Conservation (phyloP, 2,329 filamentous ascomycete species). For the Phialophora macrospora region DNA sequence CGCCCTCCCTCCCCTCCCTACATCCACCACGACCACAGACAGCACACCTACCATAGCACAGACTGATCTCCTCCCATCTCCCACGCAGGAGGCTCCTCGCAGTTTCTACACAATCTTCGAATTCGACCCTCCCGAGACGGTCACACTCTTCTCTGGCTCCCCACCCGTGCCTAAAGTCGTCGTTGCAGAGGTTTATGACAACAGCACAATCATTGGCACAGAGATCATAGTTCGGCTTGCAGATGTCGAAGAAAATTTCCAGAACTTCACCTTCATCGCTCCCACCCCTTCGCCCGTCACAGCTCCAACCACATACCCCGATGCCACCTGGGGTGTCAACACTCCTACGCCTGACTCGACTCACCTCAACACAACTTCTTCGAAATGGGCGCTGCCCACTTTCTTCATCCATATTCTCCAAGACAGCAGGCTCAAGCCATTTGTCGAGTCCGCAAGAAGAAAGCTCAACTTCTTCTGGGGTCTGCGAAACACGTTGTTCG, state of each 20-base stretch:
- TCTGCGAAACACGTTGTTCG: conserved; percentile 1
- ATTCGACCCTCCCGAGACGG: not conserved
- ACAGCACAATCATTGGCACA: not conserved
- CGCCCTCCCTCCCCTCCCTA: not conserved
- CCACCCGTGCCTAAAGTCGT: not conserved
- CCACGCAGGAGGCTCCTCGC: not conserved
- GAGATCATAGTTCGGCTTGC: not conserved
- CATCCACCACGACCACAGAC: not conserved
- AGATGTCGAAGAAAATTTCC: not conserved
- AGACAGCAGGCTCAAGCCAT: not conserved
- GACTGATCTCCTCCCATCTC: not conserved
- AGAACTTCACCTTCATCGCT: not conserved
- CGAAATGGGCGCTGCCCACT: not conserved
- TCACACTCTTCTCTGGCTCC: not conserved
- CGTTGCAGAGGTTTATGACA: not conserved
- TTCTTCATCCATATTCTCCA: not conserved
- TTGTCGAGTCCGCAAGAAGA: conserved; percentile 8
- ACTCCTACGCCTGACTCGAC: not conserved
- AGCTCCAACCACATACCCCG: not conserved
- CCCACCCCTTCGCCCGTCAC: not conserved
- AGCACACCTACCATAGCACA: not conserved
- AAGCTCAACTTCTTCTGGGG: not conserved
- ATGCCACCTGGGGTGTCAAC: not conserved
- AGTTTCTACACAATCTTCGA: not conserved
- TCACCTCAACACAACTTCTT: not conserved